phyloP scores from a whole-genome alignment of 2,329 filamentous ascomycete genomes.

The Aspergillus amoenus region DNA sequence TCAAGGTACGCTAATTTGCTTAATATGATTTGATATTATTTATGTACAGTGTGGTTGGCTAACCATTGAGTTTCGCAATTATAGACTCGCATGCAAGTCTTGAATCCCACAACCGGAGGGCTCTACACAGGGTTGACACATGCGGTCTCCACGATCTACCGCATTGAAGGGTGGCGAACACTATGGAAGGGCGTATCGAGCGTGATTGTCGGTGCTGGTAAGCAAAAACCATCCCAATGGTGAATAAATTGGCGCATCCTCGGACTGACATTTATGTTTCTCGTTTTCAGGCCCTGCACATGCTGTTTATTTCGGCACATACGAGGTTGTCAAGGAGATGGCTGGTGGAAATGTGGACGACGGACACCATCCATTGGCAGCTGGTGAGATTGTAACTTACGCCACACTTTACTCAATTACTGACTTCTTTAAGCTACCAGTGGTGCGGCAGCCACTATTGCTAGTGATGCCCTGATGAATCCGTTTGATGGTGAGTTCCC shows the following conservation, averaged over 20 bases:
- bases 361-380: slow-evolving; percentile 89
- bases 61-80: background rate
- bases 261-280: slow-evolving; percentile 10
- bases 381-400: slow-evolving; percentile 59
- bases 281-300: slow-evolving; percentile 76
- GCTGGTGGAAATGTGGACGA: slow-evolving; percentile 85
- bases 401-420: slow-evolving; percentile 17
- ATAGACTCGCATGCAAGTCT: slow-evolving; percentile 96
- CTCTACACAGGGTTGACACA: slow-evolving; percentile 89
- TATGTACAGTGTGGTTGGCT: background rate
- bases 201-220: slow-evolving; percentile 92
- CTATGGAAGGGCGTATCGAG: slow-evolving; percentile 97
- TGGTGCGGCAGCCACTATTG: slow-evolving; percentile 91
- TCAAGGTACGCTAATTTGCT: slow-evolving; percentile 68
- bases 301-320: slow-evolving; percentile 97
- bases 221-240: slow-evolving; percentile 26
- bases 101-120: slow-evolving; percentile 77
- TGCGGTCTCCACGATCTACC: slow-evolving; percentile 88
- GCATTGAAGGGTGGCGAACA: slow-evolving; percentile 83
- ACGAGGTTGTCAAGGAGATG: slow-evolving; percentile 93
- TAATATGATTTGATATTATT: background rate
- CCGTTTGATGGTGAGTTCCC: slow-evolving; percentile 82
- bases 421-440: slow-evolving; percentile 68
- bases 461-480: slow-evolving; percentile 98
- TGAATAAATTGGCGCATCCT: background rate